These are phyloP conservation scores for Solanum clarkiae DNA, from an alignment of 257 asterid genomes.

Conservation along the genomic window DNA sequence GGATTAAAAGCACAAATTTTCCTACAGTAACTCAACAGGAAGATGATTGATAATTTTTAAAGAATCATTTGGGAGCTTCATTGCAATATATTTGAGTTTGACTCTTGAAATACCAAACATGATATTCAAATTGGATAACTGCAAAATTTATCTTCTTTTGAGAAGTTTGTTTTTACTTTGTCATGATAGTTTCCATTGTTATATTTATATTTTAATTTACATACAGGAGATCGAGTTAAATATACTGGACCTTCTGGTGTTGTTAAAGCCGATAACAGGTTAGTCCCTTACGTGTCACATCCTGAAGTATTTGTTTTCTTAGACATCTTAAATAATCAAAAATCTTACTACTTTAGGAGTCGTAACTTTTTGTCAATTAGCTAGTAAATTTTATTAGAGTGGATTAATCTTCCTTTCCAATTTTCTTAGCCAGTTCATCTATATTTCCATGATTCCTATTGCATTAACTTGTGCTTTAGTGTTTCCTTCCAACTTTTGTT, in stretches of 20 bases:
- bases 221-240: slow-evolving; percentile 88
- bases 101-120: neutral
- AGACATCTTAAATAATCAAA: neutral
- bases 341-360: neutral
- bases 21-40: neutral
- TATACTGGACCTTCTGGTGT: slow-evolving; percentile 60
- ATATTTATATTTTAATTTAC: slow-evolving; percentile 5
- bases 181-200: neutral
- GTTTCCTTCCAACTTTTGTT: neutral
- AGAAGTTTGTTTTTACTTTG: neutral
- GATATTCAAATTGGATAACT: neutral
- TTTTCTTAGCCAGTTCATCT: neutral
- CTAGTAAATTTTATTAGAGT: neutral
- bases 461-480: neutral
- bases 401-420: neutral
- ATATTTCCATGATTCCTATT: neutral
- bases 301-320: neutral
- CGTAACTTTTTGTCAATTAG: neutral
- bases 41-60: neutral
- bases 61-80: neutral
- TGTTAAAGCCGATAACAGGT: slow-evolving; percentile 69
- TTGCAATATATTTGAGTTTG: neutral
- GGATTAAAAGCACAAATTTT: neutral
- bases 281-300: slow-evolving; percentile 8
- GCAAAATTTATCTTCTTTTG: neutral